Percentiles rank a stretch among this genome's conserved stretches.
Evolutionary conservation across 208 protist genomes (phyloP).

Genomic region (Wallacemonas collosoma): DNA sequence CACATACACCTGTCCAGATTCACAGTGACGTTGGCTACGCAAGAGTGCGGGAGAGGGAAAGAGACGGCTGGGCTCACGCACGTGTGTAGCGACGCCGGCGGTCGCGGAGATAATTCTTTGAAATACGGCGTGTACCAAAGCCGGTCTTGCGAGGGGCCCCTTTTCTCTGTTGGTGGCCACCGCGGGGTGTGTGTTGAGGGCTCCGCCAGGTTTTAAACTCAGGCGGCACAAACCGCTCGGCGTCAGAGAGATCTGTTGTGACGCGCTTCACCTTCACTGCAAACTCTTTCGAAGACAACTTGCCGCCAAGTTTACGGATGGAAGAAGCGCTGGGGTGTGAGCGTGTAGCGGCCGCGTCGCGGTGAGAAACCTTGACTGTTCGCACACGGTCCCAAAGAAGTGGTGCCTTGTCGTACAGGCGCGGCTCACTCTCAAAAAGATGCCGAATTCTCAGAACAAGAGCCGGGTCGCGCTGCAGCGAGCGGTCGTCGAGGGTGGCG

Average conservation of each 20-base stretch:
- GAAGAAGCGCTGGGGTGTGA: constrained; percentile 8
- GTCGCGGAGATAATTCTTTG: constrained; percentile 76
- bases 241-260: constrained; percentile 40
- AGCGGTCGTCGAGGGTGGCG: not conserved
- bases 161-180: constrained; percentile 28
- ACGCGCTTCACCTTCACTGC: constrained; percentile 58
- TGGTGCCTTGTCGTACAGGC: constrained; percentile 34
- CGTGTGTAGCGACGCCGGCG: constrained; percentile 46
- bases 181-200: constrained; percentile 43
- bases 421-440: constrained; percentile 61
- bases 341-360: constrained; percentile 27
- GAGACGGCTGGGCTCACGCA: not conserved
- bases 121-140: constrained; percentile 80
- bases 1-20: no score
- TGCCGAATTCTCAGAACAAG: constrained; percentile 58
- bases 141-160: constrained; percentile 30
- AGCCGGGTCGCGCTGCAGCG: constrained; percentile 38
- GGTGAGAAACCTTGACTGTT: constrained; percentile 24
- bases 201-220: constrained; percentile 77
- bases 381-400: constrained; percentile 77
- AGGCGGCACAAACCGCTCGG: constrained; percentile 67
- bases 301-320: not conserved
- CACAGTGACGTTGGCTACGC: no score
- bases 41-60: no score
- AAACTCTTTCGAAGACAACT: constrained; percentile 54